Conservation (phyloP, 139 green algal species). For the Volvox reticuliferus region DNA sequence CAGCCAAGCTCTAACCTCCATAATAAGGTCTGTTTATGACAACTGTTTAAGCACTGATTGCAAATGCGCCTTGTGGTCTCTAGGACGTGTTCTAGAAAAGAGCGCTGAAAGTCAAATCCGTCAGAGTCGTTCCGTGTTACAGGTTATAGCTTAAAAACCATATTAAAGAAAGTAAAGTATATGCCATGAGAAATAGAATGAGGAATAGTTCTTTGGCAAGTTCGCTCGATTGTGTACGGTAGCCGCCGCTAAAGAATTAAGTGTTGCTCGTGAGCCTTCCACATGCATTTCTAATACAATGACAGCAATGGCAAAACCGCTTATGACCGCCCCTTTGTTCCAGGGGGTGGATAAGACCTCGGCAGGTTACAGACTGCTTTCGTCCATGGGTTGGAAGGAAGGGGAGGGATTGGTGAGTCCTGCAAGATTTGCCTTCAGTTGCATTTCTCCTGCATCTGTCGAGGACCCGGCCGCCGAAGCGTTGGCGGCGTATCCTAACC, state of each 20-base stretch:
- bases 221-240: too few relatives aligned
- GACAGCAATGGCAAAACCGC: conserved; percentile 19
- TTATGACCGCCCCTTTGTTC: neutral
- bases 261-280: too few relatives aligned
- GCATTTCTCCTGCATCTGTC: neutral
- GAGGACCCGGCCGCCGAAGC: neutral
- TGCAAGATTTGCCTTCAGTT: neutral
- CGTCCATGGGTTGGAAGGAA: conserved; percentile 87
- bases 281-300: neutral
- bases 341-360: conserved; percentile 83
- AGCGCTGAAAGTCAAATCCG: neutral
- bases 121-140: neutral
- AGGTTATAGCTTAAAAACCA: too few relatives aligned
- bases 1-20: neutral
- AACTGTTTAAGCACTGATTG: neutral
- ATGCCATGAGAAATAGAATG: too few relatives aligned
- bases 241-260: too few relatives aligned
- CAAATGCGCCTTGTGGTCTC: neutral
- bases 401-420: conserved; percentile 82
- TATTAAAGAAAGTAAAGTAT: too few relatives aligned
- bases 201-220: too few relatives aligned
- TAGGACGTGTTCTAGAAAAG: neutral
- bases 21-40: neutral
- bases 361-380: conserved; percentile 81
- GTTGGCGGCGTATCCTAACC: neutral